These are phyloP conservation scores for Boletus insuetus DNA, from an alignment of 768 basidiomycete genomes.

Conservation along the genomic window DNA sequence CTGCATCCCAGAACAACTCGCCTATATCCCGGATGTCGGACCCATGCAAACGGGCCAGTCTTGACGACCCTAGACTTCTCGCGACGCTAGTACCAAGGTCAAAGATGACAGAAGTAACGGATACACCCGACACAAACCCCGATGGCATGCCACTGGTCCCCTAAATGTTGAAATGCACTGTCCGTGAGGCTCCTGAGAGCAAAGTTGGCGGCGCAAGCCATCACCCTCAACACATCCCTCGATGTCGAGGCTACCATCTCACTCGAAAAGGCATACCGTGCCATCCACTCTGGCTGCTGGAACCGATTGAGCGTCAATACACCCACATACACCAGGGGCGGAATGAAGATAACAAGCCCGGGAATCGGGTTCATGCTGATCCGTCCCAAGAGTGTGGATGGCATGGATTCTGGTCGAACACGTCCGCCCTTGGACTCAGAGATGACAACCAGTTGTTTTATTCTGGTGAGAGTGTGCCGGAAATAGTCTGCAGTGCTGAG, in stretches of 20 bases:
- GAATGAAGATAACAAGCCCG: slow-evolving; percentile 8
- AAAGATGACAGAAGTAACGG: not conserved
- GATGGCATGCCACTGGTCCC: slow-evolving; percentile 29
- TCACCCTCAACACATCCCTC: slow-evolving; percentile 11
- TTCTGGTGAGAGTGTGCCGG: not conserved
- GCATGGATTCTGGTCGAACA: slow-evolving; percentile 15
- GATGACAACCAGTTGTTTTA: not conserved
- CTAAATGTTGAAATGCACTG: slow-evolving; percentile 9
- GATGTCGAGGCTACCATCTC: slow-evolving; percentile 4
- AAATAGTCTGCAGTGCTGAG: slow-evolving; percentile 12
- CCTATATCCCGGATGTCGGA: slow-evolving; percentile 35
- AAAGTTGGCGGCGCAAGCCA: slow-evolving; percentile 21
- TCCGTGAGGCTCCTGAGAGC: not conserved
- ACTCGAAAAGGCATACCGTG: not conserved
- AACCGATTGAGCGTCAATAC: slow-evolving; percentile 24
- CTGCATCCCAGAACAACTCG: slow-evolving; percentile 1
- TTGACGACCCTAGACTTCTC: slow-evolving; percentile 32
- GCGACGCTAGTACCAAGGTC: slow-evolving; percentile 16
- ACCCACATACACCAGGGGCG: slow-evolving; percentile 25
- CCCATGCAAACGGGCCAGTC: slow-evolving; percentile 32
- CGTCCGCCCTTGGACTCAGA: slow-evolving; percentile 14
- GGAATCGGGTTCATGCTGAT: slow-evolving; percentile 25
- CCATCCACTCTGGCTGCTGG: slow-evolving; percentile 32
- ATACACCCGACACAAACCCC: slow-evolving; percentile 8
- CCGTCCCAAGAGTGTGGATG: slow-evolving; percentile 15